phyloP scores from a whole-genome alignment of 2,329 filamentous ascomycete genomes.

The Verticillium alfalfae region DNA sequence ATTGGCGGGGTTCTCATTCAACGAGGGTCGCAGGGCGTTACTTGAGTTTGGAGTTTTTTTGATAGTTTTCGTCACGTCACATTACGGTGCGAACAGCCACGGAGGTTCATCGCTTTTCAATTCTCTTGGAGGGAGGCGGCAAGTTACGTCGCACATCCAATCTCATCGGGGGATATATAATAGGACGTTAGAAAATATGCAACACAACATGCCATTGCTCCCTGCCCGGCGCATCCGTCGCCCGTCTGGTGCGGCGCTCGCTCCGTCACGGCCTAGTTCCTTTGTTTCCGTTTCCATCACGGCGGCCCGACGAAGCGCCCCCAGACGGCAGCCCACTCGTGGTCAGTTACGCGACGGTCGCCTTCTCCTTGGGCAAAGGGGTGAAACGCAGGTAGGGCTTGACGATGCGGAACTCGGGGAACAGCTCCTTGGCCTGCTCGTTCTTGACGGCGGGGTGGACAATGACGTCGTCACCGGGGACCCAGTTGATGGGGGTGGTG shows the following conservation, averaged over 20 bases:
- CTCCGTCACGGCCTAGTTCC: neutral
- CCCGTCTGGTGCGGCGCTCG: neutral
- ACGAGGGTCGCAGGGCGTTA: no score
- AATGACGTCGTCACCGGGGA: constrained; percentile 84
- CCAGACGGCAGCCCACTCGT: constrained; percentile 1
- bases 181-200: neutral
- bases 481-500: constrained; percentile 88
- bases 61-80: neutral
- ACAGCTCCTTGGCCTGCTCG: constrained; percentile 81
- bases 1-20: no score
- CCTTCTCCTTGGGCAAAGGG: constrained; percentile 52
- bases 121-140: neutral
- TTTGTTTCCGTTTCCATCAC: neutral
- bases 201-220: neutral
- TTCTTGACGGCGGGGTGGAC: constrained; percentile 79
- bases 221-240: neutral
- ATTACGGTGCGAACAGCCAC: neutral
- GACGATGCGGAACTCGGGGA: constrained; percentile 67
- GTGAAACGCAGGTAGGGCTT: constrained; percentile 74
- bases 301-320: neutral
- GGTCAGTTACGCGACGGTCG: constrained; percentile 21
- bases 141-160: neutral
- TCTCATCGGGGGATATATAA: neutral
- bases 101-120: neutral
- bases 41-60: neutral